A percentile compares a stretch with the other conserved stretches of the same genome.
phyloP scores from a whole-genome alignment of 768 basidiomycete species.

The Gymnopilus junonius region DNA sequence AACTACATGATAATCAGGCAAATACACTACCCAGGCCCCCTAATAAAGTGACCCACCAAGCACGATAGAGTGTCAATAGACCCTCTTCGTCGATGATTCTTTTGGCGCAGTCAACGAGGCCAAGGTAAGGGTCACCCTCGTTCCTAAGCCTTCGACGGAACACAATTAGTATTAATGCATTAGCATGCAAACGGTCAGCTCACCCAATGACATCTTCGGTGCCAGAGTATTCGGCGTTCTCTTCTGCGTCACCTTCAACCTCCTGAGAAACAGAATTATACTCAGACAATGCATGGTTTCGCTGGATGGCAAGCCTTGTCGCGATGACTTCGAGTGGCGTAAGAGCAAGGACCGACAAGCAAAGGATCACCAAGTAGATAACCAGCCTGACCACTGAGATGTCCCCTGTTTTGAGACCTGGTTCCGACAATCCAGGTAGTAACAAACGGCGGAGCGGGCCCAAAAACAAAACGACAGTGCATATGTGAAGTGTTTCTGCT shows the following conservation, averaged over 20 bases:
- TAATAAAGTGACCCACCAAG: constrained; percentile 84
- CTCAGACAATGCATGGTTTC: constrained; percentile 78
- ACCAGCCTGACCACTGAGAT: constrained; percentile 53
- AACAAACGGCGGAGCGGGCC: constrained; percentile 51
- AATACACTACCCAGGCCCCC: constrained; percentile 64
- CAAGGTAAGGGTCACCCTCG: constrained; percentile 80
- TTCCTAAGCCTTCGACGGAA: constrained; percentile 57
- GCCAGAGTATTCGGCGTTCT: constrained; percentile 65
- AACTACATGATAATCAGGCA: constrained; percentile 31
- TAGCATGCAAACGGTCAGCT: constrained; percentile 24
- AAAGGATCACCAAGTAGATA: constrained; percentile 60
- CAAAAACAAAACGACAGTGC: constrained; percentile 49
- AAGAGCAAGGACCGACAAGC: constrained; percentile 60
- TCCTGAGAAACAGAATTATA: constrained; percentile 79
- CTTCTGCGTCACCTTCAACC: constrained; percentile 66
- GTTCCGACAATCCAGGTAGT: constrained; percentile 42
- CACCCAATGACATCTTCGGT: constrained; percentile 84
- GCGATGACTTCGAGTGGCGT: constrained; percentile 82
- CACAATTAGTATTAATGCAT: constrained; percentile 7
- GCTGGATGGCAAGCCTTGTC: constrained; percentile 80
- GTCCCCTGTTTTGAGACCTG: constrained; percentile 38
- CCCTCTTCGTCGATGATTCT: constrained; percentile 84
- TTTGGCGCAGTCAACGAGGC: constrained; percentile 76
- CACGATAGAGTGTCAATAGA: constrained; percentile 71
- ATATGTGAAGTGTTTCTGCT: constrained; percentile 54